These are phyloP conservation scores for Saturnispora gosingensis DNA, from an alignment of 805 yeast species.

Conservation along the genomic window DNA sequence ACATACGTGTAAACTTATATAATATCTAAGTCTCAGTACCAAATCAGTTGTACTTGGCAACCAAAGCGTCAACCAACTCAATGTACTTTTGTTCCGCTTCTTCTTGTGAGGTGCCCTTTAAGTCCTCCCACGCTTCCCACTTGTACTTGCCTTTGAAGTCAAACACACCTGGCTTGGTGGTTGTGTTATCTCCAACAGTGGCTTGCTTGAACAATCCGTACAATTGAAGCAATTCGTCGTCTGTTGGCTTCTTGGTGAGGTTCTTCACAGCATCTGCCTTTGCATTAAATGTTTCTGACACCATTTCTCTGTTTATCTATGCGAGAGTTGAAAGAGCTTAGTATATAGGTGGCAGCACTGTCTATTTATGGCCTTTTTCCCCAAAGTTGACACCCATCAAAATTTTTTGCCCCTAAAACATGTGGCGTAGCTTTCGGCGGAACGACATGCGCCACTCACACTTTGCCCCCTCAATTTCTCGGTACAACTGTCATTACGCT, in stretches of 20 bases:
- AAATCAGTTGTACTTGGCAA: constrained; percentile 35
- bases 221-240: constrained; percentile 77
- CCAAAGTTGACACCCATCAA: background rate
- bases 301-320: constrained; percentile 19
- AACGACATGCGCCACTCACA: background rate
- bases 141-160: constrained; percentile 93
- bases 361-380: background rate
- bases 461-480: too few species aligned
- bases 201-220: constrained; percentile 97
- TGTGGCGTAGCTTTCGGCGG: background rate
- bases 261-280: constrained; percentile 74
- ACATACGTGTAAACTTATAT: background rate
- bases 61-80: constrained; percentile 54
- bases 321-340: too few species aligned
- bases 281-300: constrained; percentile 29
- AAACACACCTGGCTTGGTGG: constrained; percentile 83
- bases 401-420: background rate
- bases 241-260: constrained; percentile 68
- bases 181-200: constrained; percentile 86
- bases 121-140: constrained; percentile 94
- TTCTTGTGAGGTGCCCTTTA: constrained; percentile 77
- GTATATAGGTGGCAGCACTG: background rate
- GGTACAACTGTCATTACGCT: too few species aligned
- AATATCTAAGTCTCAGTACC: background rate
- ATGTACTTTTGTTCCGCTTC: constrained; percentile 86